Conservation (phyloP, 1,139 yeast species). For the Eremothecium coryli region DNA sequence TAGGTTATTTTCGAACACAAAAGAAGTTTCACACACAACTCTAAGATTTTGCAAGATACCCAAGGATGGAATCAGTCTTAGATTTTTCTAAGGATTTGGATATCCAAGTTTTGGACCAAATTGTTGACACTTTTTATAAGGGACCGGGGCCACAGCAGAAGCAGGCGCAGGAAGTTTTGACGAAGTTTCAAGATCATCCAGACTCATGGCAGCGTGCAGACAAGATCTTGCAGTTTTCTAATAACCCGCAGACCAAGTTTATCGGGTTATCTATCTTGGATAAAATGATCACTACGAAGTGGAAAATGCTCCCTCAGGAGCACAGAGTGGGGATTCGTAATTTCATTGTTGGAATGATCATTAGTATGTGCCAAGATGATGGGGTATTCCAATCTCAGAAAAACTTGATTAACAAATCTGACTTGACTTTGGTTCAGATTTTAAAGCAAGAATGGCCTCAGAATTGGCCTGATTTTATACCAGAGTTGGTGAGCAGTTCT, state of each 20-base stretch:
- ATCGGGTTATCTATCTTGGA: conserved; percentile 87
- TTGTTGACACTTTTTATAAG: conserved; percentile 78
- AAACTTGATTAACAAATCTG: conserved; percentile 85
- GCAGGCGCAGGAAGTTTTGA: conserved; percentile 73
- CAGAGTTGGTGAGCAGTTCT: conserved; percentile 81
- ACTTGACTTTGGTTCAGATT: conserved; percentile 84
- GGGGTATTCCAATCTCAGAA: conserved; percentile 63
- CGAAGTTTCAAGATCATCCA: conserved; percentile 86
- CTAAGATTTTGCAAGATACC: background rate
- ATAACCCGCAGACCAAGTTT: conserved; percentile 80
- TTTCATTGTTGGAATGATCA: conserved; percentile 87
- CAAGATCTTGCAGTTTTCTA: conserved; percentile 69
- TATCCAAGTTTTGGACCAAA: conserved; percentile 66
- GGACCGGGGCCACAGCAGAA: conserved; percentile 77
- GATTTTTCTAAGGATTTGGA: conserved; percentile 83
- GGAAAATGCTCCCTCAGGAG: conserved; percentile 86
- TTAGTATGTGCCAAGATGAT: conserved; percentile 82
- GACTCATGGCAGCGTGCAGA: conserved; percentile 96
- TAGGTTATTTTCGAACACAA: background rate
- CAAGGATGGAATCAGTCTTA: conserved; percentile 70
- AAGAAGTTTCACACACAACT: background rate
- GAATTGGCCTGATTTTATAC: conserved; percentile 95
- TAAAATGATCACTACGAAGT: conserved; percentile 78
- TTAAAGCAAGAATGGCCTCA: conserved; percentile 99
- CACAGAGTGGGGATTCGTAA: conserved; percentile 87